These are phyloP conservation scores for Aspergillus baeticus DNA, from an alignment of 495 filamentous ascomycete species.

Conservation along the genomic window DNA sequence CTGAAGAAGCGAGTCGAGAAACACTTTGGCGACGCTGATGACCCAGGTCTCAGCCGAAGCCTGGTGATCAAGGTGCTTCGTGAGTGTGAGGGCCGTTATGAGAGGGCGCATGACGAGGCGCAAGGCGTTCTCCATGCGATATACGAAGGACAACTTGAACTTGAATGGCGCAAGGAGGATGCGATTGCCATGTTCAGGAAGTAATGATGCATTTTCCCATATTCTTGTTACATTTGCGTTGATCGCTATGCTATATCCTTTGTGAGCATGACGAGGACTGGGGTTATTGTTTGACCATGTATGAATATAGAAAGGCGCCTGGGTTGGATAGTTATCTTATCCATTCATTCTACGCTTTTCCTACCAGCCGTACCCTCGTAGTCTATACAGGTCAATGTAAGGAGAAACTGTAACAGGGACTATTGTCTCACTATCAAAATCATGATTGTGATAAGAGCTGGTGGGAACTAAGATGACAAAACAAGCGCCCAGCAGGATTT, in stretches of 20 bases:
- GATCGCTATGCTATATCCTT: constrained; percentile 10
- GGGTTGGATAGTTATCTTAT: constrained; percentile 9
- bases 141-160: constrained; percentile 63
- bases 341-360: background rate
- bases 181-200: constrained; percentile 52
- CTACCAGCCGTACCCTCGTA: background rate
- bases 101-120: constrained; percentile 67
- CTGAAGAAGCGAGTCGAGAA: constrained; percentile 91
- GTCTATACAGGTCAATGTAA: background rate
- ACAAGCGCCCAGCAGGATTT: background rate
- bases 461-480: background rate
- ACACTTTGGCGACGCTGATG: constrained; percentile 88
- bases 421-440: no score
- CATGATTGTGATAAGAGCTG: background rate
- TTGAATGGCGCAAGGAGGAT: constrained; percentile 62
- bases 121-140: constrained; percentile 59
- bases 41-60: constrained; percentile 62
- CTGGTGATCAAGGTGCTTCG: constrained; percentile 76
- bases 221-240: constrained; percentile 6
- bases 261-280: constrained; percentile 5
- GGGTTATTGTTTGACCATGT: constrained; percentile 1
- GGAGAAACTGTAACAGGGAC: no score
- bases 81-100: constrained; percentile 78
- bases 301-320: constrained; percentile 11
- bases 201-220: constrained; percentile 23